Base-by-base conservation (phyloP, 805 yeast species). In the Cyberlindnera bimundalis region DNA sequence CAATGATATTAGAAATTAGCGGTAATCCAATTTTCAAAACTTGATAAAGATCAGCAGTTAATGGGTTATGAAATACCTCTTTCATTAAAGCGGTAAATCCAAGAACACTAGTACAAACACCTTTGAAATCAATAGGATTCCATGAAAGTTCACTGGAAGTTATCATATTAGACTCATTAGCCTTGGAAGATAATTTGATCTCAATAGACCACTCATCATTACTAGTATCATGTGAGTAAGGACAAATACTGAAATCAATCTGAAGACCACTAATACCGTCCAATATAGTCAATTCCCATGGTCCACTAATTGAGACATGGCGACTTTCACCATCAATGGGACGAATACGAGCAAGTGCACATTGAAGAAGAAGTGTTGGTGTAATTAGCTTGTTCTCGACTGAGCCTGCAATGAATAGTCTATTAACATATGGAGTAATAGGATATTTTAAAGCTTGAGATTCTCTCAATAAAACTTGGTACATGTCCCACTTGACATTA, bases 341-440 rank as follows among this genome's bases (percentile, higher is more conserved):
- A 21, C 27, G 27, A n/a, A 32, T 21, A 5, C 27, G 26, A 8
- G 35, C 4, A 19, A 32, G 26, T 4, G 21, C n/a, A n/a, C 31
- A 18, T 8, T 35, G 38, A n/a, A 35, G 33, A 17, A 35, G 32
- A 19, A 35, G 32, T 9, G 38, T 35, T 11, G 38, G 38, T 21
- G 27, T 13, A 4, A 32, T 32, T 27, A 32, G 14, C 27, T 32
- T 32, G 27, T 32, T 32, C 19, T 32, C 35, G 25, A 32, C 21
- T 3, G 35, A 18, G 5, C 35, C 35, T 3, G 35, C 27, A 6
- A 27, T 32, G 10, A 32, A 11, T 5, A 32, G 28, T n/a, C 15
- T 20, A 10, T 8, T 15, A 11, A 32, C 35, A 14, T 20, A 32
- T 6, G 17, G 12, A 4, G 27, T 6, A 3, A 27, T 10, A 11